phyloP scores from a whole-genome alignment of 257 asterid species.

The Lycium barbarum region DNA sequence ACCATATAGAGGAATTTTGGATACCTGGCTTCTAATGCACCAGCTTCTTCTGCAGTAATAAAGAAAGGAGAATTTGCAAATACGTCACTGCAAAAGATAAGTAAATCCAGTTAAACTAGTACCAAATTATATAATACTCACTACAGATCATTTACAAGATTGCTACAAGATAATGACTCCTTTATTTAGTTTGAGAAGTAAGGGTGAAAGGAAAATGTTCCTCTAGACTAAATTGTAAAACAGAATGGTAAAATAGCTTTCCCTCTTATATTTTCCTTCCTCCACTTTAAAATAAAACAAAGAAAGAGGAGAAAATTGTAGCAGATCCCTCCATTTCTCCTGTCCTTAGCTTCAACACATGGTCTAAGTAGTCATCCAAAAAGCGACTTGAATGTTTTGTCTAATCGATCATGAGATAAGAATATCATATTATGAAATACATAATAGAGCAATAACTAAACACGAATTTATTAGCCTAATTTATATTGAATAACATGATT shows the following conservation, averaged over 20 bases:
- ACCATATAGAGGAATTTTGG: conserved; percentile 31
- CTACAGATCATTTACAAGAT: not conserved
- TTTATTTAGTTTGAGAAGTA: not conserved
- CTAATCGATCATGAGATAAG: not conserved
- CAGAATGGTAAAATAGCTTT: conserved; percentile 11
- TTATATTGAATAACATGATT: conserved; percentile 24
- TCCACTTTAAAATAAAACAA: not conserved
- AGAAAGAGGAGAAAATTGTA: conserved; percentile 13
- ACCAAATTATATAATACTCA: not conserved
- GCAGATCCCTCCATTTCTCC: not conserved
- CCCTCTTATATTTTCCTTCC: not conserved
- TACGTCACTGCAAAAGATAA: conserved; percentile 70
- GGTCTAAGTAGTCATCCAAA: not conserved
- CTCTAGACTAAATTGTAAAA: conserved; percentile 1
- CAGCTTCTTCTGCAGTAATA: conserved; percentile 89
- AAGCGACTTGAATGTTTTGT: not conserved
- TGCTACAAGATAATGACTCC: not conserved
- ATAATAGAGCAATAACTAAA: not conserved
- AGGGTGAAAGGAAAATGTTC: not conserved
- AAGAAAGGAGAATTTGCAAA: conserved; percentile 91
- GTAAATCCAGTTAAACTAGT: conserved; percentile 27
- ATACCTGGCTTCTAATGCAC: conserved; percentile 76
- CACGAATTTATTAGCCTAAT: not conserved
- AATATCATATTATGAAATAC: conserved; percentile 15
- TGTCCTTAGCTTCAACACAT: not conserved